Evolutionary conservation across 2,329 filamentous ascomycete species (phyloP), one percentile per base, ranked within the genome.

Genomic region (Aureobasidium sp.): DNA sequence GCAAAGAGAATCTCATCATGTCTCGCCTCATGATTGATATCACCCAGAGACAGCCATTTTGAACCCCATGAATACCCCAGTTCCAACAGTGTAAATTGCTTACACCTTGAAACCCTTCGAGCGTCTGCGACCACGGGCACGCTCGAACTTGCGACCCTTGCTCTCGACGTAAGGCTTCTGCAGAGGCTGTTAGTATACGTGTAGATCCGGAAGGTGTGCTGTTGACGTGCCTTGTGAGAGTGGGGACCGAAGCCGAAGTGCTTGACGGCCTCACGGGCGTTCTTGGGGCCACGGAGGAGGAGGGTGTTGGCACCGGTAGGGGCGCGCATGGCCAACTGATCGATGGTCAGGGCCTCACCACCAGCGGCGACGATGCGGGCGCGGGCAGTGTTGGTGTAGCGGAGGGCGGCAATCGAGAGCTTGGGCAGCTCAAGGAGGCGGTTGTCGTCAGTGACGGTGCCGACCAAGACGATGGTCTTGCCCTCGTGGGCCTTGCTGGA

Each of bases 31-130:
- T 57, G 61, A 62, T 48, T 62, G 49, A 47, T 53, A 61, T 56
- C 55, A 48, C 61, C 61, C 62, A 60, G 55, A 60, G 62, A 63
- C 48, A 63, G 34, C 62, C 62, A 63, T 63, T 63, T 63, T 63
- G 62, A 63, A 60, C 48, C 53, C 64, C 48, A 62, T 42, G 36
- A 39, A 59, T 57, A 57, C 48, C 61, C 65, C 45, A 5, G 31
- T 48, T n/a, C 45, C 45, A 48, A 48, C 22, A 29, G 45, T 48
- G 45, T 48, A 48, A 51, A 34, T 20, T 60, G 57, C 78, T 90
- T 96, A 99, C 78, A 99, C 94, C 91, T 99, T 99, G 92, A 99
- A 99, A 86, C 95, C 94, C 76, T 90, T 87, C 75, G 92, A 97
- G 79, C 91, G 85, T 88, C 94, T 95, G 82, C 94, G 92, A 81